Evolutionary conservation across 2,329 filamentous ascomycete genomes (phyloP).

Genomic region (Diaporthe sp.): DNA sequence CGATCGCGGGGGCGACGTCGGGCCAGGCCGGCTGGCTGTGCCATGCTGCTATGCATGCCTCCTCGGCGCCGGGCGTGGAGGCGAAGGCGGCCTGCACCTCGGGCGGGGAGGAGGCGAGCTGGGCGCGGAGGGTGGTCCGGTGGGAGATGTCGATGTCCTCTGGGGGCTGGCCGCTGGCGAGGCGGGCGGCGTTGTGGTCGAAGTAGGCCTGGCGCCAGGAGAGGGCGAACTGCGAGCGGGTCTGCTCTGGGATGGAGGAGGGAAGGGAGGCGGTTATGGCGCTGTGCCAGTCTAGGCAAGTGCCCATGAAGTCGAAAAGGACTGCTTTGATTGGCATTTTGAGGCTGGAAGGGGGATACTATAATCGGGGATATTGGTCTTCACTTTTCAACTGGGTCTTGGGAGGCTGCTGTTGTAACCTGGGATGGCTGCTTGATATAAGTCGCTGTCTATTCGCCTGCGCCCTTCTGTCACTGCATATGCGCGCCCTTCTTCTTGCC

Average conservation of each 20-base stretch:
- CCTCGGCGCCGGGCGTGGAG: slow-evolving; percentile 40
- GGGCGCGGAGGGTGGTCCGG: slow-evolving; percentile 53
- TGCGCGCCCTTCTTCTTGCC: not conserved
- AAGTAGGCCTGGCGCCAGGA: slow-evolving; percentile 67
- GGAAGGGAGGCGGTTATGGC: slow-evolving; percentile 55
- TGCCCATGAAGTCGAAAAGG: slow-evolving; percentile 72
- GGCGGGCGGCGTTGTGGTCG: slow-evolving; percentile 56
- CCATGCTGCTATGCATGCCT: slow-evolving; percentile 56
- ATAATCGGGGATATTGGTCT: too few relatives aligned
- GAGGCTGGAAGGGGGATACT: too few relatives aligned
- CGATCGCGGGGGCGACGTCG: slow-evolving; percentile 60
- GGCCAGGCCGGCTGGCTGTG: slow-evolving; percentile 65
- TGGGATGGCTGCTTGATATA: not conserved
- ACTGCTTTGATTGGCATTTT: slow-evolving; percentile 56
- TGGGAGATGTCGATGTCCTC: slow-evolving; percentile 68
- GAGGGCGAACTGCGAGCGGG: slow-evolving; percentile 58
- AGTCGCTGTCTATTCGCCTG: too few relatives aligned
- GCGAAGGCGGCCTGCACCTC: slow-evolving; percentile 42
- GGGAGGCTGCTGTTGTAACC: not conserved
- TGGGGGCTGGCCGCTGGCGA: slow-evolving; percentile 49
- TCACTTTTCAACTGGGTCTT: too few relatives aligned
- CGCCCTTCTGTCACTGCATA: not conserved
- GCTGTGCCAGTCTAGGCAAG: slow-evolving; percentile 68
- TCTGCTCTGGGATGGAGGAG: slow-evolving; percentile 46
- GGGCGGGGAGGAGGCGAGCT: slow-evolving; percentile 49